phyloP scores from a whole-genome alignment of 1,139 yeast species.

The Ogataea hybrid region DNA sequence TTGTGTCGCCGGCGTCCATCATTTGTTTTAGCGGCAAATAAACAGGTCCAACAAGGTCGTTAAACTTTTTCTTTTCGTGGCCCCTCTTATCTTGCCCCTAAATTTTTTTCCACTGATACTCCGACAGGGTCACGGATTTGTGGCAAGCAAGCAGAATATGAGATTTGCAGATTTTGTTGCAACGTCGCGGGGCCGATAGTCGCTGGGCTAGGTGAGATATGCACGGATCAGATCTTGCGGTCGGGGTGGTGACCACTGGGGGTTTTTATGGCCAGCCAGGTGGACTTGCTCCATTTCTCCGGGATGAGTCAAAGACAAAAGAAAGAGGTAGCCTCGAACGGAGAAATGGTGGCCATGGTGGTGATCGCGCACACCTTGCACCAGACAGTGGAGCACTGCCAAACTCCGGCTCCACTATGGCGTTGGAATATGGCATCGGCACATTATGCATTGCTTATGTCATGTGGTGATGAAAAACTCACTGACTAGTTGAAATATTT shows the following conservation, averaged over 20 bases:
- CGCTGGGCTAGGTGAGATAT: neutral
- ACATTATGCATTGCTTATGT: neutral
- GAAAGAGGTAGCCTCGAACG: neutral
- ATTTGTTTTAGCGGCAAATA: neutral
- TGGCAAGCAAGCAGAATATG: constrained; percentile 1
- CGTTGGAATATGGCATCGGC: too few species aligned
- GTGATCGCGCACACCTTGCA: neutral
- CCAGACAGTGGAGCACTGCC: neutral
- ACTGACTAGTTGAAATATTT: neutral
- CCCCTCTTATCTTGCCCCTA: constrained; percentile 10
- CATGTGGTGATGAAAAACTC: neutral
- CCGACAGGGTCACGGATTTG: constrained; percentile 11
- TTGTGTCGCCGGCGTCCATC: constrained; percentile 1
- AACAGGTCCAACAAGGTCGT: neutral
- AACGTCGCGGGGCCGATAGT: neutral
- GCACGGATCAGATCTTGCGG: neutral
- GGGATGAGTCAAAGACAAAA: constrained; percentile 7
- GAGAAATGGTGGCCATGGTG: constrained; percentile 5
- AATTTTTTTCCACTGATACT: constrained; percentile 8
- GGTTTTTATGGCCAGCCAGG: neutral
- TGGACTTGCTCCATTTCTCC: constrained; percentile 6
- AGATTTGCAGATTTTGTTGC: neutral
- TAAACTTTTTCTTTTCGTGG: neutral
- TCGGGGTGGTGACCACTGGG: neutral
- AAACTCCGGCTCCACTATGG: constrained; percentile 4